Conservation (phyloP, 2,329 filamentous ascomycete genomes). For the Sarocladiaceae sp. region DNA sequence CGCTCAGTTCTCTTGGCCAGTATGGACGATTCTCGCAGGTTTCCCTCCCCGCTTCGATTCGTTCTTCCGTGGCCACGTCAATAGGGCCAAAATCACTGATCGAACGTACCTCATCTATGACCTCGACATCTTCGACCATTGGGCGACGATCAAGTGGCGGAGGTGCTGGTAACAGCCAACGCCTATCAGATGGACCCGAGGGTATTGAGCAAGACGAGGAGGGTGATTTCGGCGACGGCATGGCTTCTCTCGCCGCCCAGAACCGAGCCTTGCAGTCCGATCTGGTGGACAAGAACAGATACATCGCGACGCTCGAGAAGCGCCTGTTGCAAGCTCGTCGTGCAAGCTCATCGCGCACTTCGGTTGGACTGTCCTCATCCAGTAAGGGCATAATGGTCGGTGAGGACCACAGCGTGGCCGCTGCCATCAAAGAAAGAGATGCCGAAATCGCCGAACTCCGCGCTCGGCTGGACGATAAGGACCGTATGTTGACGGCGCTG, state of each 20-base stretch:
- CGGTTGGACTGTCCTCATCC: constrained; percentile 59
- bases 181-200: constrained; percentile 32
- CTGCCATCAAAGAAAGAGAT: constrained; percentile 79
- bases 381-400: constrained; percentile 63
- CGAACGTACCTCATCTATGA: constrained; percentile 61
- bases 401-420: constrained; percentile 70
- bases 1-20: constrained; percentile 60
- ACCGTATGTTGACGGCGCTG: constrained; percentile 83
- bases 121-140: constrained; percentile 56
- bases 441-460: constrained; percentile 87
- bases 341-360: constrained; percentile 83
- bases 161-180: constrained; percentile 23
- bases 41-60: constrained; percentile 48
- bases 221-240: constrained; percentile 82
- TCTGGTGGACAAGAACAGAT: constrained; percentile 91
- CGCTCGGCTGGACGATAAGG: constrained; percentile 86
- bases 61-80: constrained; percentile 66
- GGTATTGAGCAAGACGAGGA: constrained; percentile 55
- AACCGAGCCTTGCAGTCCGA: constrained; percentile 92
- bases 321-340: constrained; percentile 82
- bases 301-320: constrained; percentile 90
- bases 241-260: constrained; percentile 74
- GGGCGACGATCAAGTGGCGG: constrained; percentile 44
- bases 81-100: constrained; percentile 42
- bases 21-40: constrained; percentile 57